Evolutionary conservation across 208 protist species (phyloP), one percentile per base, ranked within the genome.

Genomic region (Crithidia bombi): DNA sequence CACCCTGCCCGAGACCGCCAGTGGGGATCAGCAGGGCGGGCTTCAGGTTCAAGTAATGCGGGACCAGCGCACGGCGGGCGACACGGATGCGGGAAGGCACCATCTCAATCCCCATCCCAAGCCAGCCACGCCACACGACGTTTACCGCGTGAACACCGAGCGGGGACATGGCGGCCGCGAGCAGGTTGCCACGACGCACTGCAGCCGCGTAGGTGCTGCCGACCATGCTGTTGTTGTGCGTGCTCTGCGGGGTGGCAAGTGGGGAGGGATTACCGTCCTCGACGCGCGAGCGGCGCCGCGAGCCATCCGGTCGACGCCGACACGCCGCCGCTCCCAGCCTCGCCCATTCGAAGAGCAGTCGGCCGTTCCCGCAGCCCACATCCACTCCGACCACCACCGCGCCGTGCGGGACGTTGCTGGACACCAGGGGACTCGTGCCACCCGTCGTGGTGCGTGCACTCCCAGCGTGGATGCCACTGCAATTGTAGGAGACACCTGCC

Each of bases 271-370:
- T 49, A 7, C 17, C 39, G 21, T 50, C 62, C 30, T 56, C 46
- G 9, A 25, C 14, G 25, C 32, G 58, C 14, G 57, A 64, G 57
- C 52, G 41, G 19, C 26, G 50, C 15, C n/a, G 44, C 19, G 35
- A 11, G 10, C 23, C n/a, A 32, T 78, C 57, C 6, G 58, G 36
- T 32, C 9, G 54, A 3, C 64, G 44, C 26, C 62, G 52, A 38
- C 69, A 79, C 69, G 75, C 58, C 47, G 62, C 76, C 35, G 74
- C 25, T 9, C 78, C 76, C 28, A 92, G 73, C 21, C 81, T 69
- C 17, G 71, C 73, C 87, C 83, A 92, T 78, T 93, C 84, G 47
- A 88, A 93, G 32, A 93, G 69, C n/a, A 90, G 44, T 46, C 87
- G 89, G n/a, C 87, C 87, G 9, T 78, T 89, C 21, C 87, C 87